Evolutionary conservation across 306 rosid species (phyloP).

Genomic region (Quercus variabilis): DNA sequence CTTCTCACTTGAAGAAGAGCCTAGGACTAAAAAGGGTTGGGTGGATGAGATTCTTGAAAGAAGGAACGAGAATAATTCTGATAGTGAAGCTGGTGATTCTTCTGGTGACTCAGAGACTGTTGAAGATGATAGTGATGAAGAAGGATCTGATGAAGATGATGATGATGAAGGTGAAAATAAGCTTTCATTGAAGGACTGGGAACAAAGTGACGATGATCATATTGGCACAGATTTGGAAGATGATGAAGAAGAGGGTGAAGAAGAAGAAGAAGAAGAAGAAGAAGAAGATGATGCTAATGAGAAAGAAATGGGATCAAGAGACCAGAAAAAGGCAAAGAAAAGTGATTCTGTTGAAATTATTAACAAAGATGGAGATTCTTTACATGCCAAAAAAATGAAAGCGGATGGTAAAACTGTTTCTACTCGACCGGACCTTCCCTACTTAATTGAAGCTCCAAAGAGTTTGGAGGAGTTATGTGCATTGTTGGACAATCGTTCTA

Average conservation of each 20-base stretch:
- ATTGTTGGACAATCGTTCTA: conserved; percentile 51
- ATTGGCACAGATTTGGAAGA: conserved; percentile 43
- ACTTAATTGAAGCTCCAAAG: conserved; percentile 85
- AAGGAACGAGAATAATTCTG: conserved; percentile 49
- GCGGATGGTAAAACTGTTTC: conserved; percentile 35
- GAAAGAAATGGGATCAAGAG: conserved; percentile 18
- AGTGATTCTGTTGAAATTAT: conserved; percentile 28
- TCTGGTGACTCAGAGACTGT: conserved; percentile 50
- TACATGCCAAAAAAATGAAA: conserved; percentile 39
- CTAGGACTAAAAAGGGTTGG: conserved; percentile 66
- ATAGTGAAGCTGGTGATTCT: conserved; percentile 54
- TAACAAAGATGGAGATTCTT: conserved; percentile 34
- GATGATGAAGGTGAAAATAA: conserved; percentile 24
- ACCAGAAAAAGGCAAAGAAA: conserved; percentile 20
- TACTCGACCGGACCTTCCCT: conserved; percentile 60
- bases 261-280: conserved; percentile 25
- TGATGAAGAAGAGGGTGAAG: conserved; percentile 34
- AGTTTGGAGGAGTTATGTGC: conserved; percentile 63
- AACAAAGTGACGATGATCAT: conserved; percentile 88
- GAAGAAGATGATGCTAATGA: conserved; percentile 11
- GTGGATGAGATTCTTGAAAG: conserved; percentile 71
- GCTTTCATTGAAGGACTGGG: conserved; percentile 77
- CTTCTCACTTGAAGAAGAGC: conserved; percentile 57
- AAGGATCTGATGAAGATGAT: conserved; percentile 53
- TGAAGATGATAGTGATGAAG: conserved; percentile 48